Evolutionary conservation across 257 asterid species (phyloP), one percentile per base, ranked within the genome.

Genomic region (Capsicum baccatum): DNA sequence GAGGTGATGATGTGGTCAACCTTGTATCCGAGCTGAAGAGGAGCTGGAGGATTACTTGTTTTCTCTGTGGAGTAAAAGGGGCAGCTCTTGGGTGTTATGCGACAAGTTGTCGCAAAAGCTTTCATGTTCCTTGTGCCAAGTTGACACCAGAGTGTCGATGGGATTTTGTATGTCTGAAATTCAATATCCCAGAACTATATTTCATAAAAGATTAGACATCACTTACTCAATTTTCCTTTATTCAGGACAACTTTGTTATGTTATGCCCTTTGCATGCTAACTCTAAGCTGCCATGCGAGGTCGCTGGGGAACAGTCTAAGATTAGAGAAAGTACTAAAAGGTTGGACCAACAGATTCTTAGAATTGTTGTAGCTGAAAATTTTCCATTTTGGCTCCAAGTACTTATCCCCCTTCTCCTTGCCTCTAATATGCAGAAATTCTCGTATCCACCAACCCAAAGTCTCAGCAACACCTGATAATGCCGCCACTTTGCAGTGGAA

Each of bases 1-100:
- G 94, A 85, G 96, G 85, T 37, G 94, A 92, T 86, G 62, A 85
- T 44, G 91, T 79, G 86, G 83, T 92, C 89, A 96, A 96, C 90
- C 97, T 96, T 64, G 98, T 93, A 80, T 56, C 90, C 83, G 98
- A 96, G 85, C 66, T 96, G 86, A 86, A 90, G 26, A 94, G 99
- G 91, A 96, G 99, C 85, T 88, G 93, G 73, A 90, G 93, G 86
- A 92, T 94, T 66, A 92, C 81, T 79, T 96, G 99, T 89, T 87
- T 89, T 83, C 90, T 94, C 86, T 96, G 99, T 89, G 97, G 98
- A 80, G 84, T 87, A 88, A 94, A 91, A 85, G 99, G 99, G 42
- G 99, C 98, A 68, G 96, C 99, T 80, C 98, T 96, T 17, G 99
- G 99, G 16, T 96, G 99, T 88, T 96, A 92, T 44, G 95, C 91